Evolutionary conservation across 345 rosid species (phyloP).

Genomic region (Citrus inodora): DNA sequence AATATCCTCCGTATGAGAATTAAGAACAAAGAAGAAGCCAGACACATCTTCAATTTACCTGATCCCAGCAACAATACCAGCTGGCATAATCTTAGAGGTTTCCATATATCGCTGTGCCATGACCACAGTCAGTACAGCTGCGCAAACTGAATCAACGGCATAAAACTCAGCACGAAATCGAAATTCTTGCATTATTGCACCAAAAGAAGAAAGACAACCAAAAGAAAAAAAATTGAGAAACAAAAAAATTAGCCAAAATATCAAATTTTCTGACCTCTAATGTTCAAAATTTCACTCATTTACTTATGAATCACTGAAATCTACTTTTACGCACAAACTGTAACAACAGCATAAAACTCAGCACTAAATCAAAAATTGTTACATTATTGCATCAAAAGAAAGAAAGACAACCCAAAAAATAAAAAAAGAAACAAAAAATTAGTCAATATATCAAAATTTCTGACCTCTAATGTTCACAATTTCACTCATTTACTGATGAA

Average conservation of each 20-base stretch:
- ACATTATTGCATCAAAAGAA: background rate
- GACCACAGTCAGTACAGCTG: slow-evolving; percentile 62
- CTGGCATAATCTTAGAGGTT: slow-evolving; percentile 92
- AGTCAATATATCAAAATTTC: background rate
- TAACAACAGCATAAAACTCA: slow-evolving; percentile 14
- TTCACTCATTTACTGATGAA: background rate
- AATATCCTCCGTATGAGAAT: background rate
- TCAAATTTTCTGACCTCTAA: background rate
- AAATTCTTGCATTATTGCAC: background rate
- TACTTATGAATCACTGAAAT: no score
- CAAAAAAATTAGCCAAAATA: background rate
- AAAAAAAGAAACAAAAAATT: background rate
- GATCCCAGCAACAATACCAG: slow-evolving; percentile 83
- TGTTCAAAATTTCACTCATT: background rate
- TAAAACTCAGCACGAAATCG: slow-evolving; percentile 3
- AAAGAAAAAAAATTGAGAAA: background rate
- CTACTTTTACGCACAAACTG: slow-evolving; percentile 44
- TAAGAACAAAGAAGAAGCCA: background rate
- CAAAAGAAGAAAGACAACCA: background rate
- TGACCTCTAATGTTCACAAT: background rate
- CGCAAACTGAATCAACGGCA: slow-evolving; percentile 44
- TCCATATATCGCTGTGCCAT: slow-evolving; percentile 89
- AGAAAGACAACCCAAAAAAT: background rate
- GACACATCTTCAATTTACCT: slow-evolving; percentile 39
- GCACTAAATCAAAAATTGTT: background rate